These are phyloP conservation scores for Aciculoconidium aculeatum DNA, from an alignment of 805 yeast genomes.

Conservation along the genomic window DNA sequence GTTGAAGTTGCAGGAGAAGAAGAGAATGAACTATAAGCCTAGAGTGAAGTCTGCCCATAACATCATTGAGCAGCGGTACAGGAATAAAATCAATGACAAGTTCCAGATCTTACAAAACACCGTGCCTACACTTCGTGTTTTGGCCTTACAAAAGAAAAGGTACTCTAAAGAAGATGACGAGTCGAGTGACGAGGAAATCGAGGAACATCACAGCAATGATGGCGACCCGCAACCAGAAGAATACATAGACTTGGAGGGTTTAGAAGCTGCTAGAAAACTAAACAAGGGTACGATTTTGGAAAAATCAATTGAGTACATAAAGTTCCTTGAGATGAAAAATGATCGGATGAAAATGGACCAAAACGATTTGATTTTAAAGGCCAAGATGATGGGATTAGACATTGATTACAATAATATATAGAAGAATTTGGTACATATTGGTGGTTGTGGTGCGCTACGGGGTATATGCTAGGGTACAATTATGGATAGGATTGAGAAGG, in stretches of 20 bases:
- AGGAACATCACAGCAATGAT: conserved; percentile 5
- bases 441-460: too few relatives aligned
- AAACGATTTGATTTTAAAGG: conserved; percentile 37
- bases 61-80: conserved; percentile 37
- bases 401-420: too few relatives aligned
- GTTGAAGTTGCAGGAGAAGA: conserved; percentile 1
- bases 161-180: conserved; percentile 10
- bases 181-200: conserved; percentile 10
- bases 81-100: conserved; percentile 38
- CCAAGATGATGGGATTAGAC: conserved; percentile 28
- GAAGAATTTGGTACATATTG: too few relatives aligned
- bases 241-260: conserved; percentile 55
- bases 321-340: conserved; percentile 62
- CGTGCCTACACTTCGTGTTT: conserved; percentile 34
- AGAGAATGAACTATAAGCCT: conserved; percentile 8
- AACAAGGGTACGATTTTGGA: conserved; percentile 74
- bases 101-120: conserved; percentile 32
- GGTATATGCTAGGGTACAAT: too few relatives aligned
- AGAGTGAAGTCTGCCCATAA: conserved; percentile 33
- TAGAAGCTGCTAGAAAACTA: conserved; percentile 67
- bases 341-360: conserved; percentile 46
- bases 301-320: conserved; percentile 76
- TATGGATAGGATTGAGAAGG: too few relatives aligned
- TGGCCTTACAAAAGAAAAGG: conserved; percentile 17
- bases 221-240: conserved; percentile 4